Base-by-base conservation (phyloP, 164 flowering plant species). In the Magnolia kwangsiensis region DNA sequence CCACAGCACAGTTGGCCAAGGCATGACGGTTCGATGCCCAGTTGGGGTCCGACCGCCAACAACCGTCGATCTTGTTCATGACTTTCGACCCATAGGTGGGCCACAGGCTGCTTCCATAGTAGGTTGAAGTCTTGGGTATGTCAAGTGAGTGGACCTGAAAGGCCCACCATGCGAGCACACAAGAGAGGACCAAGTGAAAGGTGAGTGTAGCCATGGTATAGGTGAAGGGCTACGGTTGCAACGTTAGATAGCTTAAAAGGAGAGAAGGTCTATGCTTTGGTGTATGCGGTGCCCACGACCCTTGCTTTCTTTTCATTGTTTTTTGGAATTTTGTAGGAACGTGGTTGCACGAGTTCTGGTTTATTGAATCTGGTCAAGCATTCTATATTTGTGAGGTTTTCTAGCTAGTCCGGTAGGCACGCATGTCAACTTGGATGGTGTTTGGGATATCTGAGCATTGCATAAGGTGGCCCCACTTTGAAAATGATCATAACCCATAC, bases 1-100 rank as follows among this genome's bases (percentile, higher is more conserved):
- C 86, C 4, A 81, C 24, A 8, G 80, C 77, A 29, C 86, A 83
- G 16, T 78, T 55, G 50, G 85, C 83, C 50, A 83, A 74, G 31
- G 79, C 76, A 8, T 11, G 79, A 8, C 83, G 83, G 11, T 73
- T 65, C n/a, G 61, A 51, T 2, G 75, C 79, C 85, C 85, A 83
- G 7, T 72, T 61, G 19, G 81, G 78, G 27, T 83, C 50, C 2
- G 61, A 59, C 3, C 81, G 69, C 85, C 81, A 80, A 55, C 85
- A 83, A 63, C 20, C 50, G 19, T 83, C 83, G 13, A 83, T 83
- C 51, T 23, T 10, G 78, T 82, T 82, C 80, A 76, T 50, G 76
- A 10, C 49, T 49, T 74, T 71, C 24, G 24, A 27, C 20, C 8
- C 37, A 4, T 69, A 63, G 24, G 29, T 10, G n/a, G 51, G n/a